A percentile compares a stretch with the other conserved stretches of the same genome.
Evolutionary conservation across 192 early-diverging fungal genomes (phyloP).

Genomic region (Rhizoclosmatium sp.): DNA sequence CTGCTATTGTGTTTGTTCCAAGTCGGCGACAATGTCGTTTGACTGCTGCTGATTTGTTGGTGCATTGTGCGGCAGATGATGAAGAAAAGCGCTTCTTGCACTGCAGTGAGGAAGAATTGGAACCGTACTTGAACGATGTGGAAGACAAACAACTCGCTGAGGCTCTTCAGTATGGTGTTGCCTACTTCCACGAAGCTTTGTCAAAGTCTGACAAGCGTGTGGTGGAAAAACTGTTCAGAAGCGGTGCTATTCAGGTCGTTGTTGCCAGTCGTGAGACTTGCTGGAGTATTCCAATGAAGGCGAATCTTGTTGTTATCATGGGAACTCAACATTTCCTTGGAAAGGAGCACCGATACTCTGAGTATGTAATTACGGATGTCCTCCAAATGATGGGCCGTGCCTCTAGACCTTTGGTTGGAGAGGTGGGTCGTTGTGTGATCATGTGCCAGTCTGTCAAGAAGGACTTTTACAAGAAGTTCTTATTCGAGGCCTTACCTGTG

Average conservation of each 20-base stretch:
- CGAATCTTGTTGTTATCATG: constrained; percentile 92
- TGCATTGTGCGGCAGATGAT: constrained; percentile 81
- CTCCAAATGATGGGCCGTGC: constrained; percentile 99
- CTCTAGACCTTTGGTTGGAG: constrained; percentile 64
- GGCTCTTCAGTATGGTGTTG: constrained; percentile 82
- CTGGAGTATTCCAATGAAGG: constrained; percentile 87
- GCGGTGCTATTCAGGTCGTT: constrained; percentile 84
- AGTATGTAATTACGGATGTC: constrained; percentile 94
- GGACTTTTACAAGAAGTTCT: constrained; percentile 97
- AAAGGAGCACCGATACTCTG: constrained; percentile 94
- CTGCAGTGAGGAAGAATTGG: constrained; percentile 69
- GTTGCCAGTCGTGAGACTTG: constrained; percentile 91
- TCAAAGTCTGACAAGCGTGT: constrained; percentile 73
- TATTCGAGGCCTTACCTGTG: constrained; percentile 94
- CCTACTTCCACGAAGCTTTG: constrained; percentile 91
- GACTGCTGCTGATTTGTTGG: constrained; percentile 87
- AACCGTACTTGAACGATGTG: constrained; percentile 66
- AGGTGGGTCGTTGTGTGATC: constrained; percentile 79
- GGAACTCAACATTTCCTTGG: constrained; percentile 95
- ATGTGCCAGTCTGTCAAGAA: constrained; percentile 96
- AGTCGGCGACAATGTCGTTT: constrained; percentile 87
- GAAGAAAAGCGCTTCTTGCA: constrained; percentile 77
- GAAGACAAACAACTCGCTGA: constrained; percentile 76
- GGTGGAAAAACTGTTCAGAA: constrained; percentile 78
- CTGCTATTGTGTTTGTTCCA: constrained; percentile 93